Evolutionary conservation across 2,329 filamentous ascomycete genomes (phyloP).

Genomic region (Xylariomycetidae sp.): DNA sequence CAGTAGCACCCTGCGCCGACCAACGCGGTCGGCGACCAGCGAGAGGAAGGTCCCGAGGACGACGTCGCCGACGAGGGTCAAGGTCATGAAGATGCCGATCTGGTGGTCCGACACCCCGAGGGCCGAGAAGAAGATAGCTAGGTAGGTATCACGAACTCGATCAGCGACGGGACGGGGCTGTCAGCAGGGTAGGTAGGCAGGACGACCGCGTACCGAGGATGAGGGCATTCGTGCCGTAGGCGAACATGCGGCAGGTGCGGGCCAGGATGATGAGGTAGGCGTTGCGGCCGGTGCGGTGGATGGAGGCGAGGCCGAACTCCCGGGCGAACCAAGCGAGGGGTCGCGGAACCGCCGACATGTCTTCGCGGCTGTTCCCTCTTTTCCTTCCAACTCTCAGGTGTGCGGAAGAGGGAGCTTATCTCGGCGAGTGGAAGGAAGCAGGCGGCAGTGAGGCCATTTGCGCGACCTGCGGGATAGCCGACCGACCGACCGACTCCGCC

Average conservation of each 20-base stretch:
- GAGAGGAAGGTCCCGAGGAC: slow-evolving; percentile 51
- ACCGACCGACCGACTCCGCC: too few species aligned
- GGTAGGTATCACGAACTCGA: too few species aligned
- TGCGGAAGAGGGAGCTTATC: too few species aligned
- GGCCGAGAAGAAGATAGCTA: slow-evolving; percentile 50
- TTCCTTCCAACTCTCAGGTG: too few species aligned
- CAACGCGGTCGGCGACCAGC: slow-evolving; percentile 52
- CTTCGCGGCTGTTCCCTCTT: too few species aligned
- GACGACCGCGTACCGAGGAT: slow-evolving; percentile 39
- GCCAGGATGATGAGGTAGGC: slow-evolving; percentile 48
- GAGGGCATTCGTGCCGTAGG: slow-evolving; percentile 56
- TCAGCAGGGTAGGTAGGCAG: too few species aligned
- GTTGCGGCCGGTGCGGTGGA: slow-evolving; percentile 41
- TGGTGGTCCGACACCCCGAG: slow-evolving; percentile 49
- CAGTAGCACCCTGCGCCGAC: slow-evolving; percentile 47
- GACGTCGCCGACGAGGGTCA: slow-evolving; percentile 57
- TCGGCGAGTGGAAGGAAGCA: too few species aligned
- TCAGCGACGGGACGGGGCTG: too few species aligned
- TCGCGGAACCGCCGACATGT: slow-evolving; percentile 18
- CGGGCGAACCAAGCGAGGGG: slow-evolving; percentile 30
- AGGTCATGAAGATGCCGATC: slow-evolving; percentile 60
- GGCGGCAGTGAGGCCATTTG: too few species aligned
- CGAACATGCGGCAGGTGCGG: slow-evolving; percentile 51
- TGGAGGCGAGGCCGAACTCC: slow-evolving; percentile 42
- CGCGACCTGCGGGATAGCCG: too few species aligned